Evolutionary conservation across 2,329 filamentous ascomycete species (phyloP), one percentile per base, ranked within the genome.

Genomic region (Paracoccidioides brasiliensis): DNA sequence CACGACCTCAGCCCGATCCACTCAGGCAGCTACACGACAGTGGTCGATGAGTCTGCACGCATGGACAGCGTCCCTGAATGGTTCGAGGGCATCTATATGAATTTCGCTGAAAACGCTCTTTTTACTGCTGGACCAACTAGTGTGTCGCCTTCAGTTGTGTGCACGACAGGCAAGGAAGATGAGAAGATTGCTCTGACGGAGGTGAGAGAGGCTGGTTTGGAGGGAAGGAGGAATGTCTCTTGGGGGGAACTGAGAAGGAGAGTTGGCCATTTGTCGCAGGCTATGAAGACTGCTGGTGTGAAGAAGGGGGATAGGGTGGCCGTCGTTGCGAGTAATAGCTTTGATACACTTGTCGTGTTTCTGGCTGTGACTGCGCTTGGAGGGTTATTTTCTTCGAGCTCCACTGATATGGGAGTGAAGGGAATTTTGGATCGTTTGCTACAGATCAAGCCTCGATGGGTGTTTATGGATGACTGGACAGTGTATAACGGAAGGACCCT

Each of bases 401-500:
- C 83, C 6, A 91, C 88, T 0, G 88, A 94, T 69, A 93, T 93
- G 84, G 88, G 88, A 0, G 82, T 84, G 12, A 83, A 84, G 59
- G 88, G 88, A 0, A 79, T 94, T 15, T 63, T 94, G 62, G 86
- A 93, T 69, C 76, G 88, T 38, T 75, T 87, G 32, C 71, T 83
- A 51, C 88, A 93, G 73, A 82, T 93, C 57, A 77, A 83, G 61
- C 88, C 89, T 3, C 84, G 81, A 69, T 87, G 81, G 66, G 76
- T 95, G n/a, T 93, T 94, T 66, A 83, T 91, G 64, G 89, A 95
- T 62, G 88, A 93, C 63, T 82, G 78, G 41, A 80, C 88, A 0
- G 71, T 91, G 2, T 94, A 94, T 62, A 91, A 91, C 61, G 86
- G 86, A 48, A 88, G 86, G 68, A 80, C 74, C 0, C 75, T 86